Evolutionary conservation across 768 basidiomycete species (phyloP), one percentile per base, ranked within the genome.

Genomic region (Mycena latifolia): DNA sequence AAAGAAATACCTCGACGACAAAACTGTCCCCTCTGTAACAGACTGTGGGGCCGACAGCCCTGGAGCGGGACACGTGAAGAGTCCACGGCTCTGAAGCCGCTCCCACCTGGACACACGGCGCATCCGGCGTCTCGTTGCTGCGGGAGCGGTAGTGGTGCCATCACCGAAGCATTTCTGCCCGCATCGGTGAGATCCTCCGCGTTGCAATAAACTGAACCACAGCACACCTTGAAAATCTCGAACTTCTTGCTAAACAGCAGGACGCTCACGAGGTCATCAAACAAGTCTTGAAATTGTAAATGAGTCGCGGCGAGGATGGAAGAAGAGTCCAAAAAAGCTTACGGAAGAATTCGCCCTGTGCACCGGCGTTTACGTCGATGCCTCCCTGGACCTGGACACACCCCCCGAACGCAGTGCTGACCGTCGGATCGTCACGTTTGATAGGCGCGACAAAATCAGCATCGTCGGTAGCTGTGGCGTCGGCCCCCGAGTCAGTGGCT

Each of bases 271-370:
- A 10, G 9, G 7, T 39, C 17, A 14, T 39, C 17, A 14, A 39
- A 39, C 11, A 39, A 10, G 17, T 18, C 39, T 35, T 6, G 8
- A 14, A 35, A 35, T 35, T 14, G 33, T 6, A 6, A 14, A 14
- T 39, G 39, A 39, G 39, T 18, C 5, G 31, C 39, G 39, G 17
- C 11, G 14, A 35, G 17, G 5, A 39, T 39, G 9, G 18, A 39
- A 18, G 18, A 18, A 18, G 5, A 39, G 39, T 6, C 8, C 6
- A 35, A 7, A 35, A 14, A 35, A 7, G 15, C 39, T 15, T 25
- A 57, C 56, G 35, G 52, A 69, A 66, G 57, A 72, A 66, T 10
- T 25, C 20, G 41, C 70, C 72, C 31, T 67, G 28, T 8, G 63
- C 70, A 41, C 72, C 72, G 24, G 61, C 72, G 25, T 48, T 28